Evolutionary conservation across 2,329 filamentous ascomycete species (phyloP), one percentile per base, ranked within the genome.

Genomic region (Didymellaceae sp.): DNA sequence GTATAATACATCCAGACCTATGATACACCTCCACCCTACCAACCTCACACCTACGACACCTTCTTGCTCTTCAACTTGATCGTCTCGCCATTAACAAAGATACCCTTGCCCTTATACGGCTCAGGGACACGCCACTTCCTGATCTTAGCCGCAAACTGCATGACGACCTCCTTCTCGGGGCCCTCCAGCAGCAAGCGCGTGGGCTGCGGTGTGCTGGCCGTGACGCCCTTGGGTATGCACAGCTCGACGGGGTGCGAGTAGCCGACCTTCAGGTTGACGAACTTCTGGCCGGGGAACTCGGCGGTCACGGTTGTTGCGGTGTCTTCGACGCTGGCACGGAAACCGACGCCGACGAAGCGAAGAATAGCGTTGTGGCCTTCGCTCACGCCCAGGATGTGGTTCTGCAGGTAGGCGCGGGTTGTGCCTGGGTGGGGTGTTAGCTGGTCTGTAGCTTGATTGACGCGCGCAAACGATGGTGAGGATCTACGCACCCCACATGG

Each of bases 41-140:
- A 10, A 10, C 18, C 5, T 16, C 20, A 6, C 41, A 11, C 41
- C 63, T 60, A 80, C 63, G 80, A 80, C 64, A 80, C 80, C 72
- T 80, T 80, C 88, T 97, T 99, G 68, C 90, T 88, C 87, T 99
- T 99, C 76, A 99, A 75, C 82, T 89, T 96, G 78, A 99, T 97
- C 22, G 91, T 97, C 82, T 99, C 91, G 58, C 92, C 91, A 70
- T 97, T 95, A 66, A 99, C 87, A 73, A 97, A 99, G 65, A 99
- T 96, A 65, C 94, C 94, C 85, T 99, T 97, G 62, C 94, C 94
- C 85, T 99, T 99, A 77, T 99, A 99, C 59, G 94, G 94, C 78
- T 99, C 94, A 22, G 94, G 94, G 59, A 83, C 84, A 71, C 94
- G 87, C 93, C 93, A 97, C 75, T 80, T 83, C 64, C 91, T 82